Conservation (phyloP, 2,329 filamentous ascomycete species). For the Xylaria sp. region DNA sequence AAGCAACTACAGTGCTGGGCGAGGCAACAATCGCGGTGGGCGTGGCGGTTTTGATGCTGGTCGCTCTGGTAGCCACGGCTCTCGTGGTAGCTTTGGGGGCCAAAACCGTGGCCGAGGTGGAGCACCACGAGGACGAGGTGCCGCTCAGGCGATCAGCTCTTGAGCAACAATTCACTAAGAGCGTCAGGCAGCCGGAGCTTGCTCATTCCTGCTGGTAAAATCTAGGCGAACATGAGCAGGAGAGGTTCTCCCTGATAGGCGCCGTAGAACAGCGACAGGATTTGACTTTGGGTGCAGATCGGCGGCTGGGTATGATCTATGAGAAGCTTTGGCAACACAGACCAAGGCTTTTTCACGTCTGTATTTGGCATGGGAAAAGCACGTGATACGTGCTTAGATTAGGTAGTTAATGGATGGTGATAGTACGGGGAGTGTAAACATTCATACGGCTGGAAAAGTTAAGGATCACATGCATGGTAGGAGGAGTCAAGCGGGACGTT, state of each 20-base stretch:
- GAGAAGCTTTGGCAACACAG: conserved; percentile 18
- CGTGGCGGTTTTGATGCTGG: conserved; percentile 68
- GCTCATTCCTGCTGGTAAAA: conserved; percentile 1
- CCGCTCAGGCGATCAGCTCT: conserved; percentile 59
- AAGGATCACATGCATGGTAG: conserved; percentile 39
- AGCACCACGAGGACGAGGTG: conserved; percentile 64
- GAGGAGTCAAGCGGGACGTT: conserved; percentile 41
- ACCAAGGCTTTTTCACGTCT: conserved; percentile 23
- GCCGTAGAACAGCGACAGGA: conserved; percentile 26
- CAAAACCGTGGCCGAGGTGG: conserved; percentile 72
- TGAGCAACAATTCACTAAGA: conserved; percentile 37
- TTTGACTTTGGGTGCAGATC: conserved; percentile 32
- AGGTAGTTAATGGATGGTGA: conserved; percentile 31
- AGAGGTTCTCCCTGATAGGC: conserved; percentile 9
- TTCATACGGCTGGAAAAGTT: conserved; percentile 42
- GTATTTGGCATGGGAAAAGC: conserved; percentile 34
- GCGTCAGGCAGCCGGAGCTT: conserved; percentile 8
- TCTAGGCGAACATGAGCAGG: not conserved
- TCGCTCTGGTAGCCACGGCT: conserved; percentile 65
- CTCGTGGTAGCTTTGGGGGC: conserved; percentile 72
- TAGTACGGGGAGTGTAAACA: conserved; percentile 39
- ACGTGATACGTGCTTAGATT: conserved; percentile 34
- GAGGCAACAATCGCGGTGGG: conserved; percentile 67
- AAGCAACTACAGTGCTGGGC: conserved; percentile 66
- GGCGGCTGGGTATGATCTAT: conserved; percentile 30